Evolutionary conservation across 306 rosid genomes (phyloP).

Genomic region (Prunus armeniaca): DNA sequence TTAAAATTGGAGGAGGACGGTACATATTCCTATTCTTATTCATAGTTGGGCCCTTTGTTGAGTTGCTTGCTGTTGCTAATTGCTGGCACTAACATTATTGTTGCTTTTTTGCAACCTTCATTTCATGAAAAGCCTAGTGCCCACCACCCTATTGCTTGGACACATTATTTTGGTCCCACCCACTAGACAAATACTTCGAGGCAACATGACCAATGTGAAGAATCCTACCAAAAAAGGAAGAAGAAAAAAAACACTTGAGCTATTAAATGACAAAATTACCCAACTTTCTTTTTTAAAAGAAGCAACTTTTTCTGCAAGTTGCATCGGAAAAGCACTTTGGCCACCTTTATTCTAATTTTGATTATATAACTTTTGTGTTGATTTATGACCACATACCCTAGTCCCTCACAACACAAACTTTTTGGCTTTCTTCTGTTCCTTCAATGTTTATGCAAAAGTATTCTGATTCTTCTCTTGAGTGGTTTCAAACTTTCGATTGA

Average conservation of each 20-base stretch:
- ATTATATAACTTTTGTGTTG: constrained; percentile 14
- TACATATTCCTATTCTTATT: background rate
- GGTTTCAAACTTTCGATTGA: background rate
- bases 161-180: constrained; percentile 40
- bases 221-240: background rate
- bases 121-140: constrained; percentile 30
- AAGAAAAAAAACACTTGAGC: background rate
- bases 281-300: constrained; percentile 22
- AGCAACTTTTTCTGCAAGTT: constrained; percentile 45
- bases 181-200: constrained; percentile 22
- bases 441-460: background rate
- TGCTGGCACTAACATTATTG: constrained; percentile 36
- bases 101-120: constrained; percentile 28
- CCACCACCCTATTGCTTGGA: constrained; percentile 36
- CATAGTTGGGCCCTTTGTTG: constrained; percentile 4
- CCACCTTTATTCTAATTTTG: constrained; percentile 44
- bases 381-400: constrained; percentile 32
- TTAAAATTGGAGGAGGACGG: background rate
- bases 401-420: constrained; percentile 8
- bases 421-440: constrained; percentile 15
- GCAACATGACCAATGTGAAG: constrained; percentile 5
- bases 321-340: constrained; percentile 36
- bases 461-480: constrained; percentile 12
- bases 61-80: constrained; percentile 15
- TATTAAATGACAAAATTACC: constrained; percentile 29